Conservation (phyloP, 2,329 filamentous ascomycete species). For the Xylaria multiplex region DNA sequence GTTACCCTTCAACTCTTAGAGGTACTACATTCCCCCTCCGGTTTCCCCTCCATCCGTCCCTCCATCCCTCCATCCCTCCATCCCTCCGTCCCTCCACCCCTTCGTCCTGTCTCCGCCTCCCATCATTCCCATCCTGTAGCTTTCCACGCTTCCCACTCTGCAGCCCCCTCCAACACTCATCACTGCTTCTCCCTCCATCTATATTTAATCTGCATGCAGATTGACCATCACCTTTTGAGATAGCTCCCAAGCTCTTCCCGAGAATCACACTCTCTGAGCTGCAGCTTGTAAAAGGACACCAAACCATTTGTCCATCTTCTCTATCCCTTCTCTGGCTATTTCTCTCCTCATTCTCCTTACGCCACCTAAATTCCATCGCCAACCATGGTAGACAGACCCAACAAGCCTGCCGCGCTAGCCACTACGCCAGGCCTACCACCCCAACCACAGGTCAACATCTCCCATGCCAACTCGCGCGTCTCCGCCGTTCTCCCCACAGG, state of each 20-base stretch:
- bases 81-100: neutral
- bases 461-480: constrained; percentile 76
- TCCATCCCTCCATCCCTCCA: too few relatives aligned
- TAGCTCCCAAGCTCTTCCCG: constrained; percentile 1
- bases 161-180: too few relatives aligned
- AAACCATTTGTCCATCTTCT: neutral
- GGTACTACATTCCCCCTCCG: neutral
- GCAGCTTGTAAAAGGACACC: neutral
- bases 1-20: neutral
- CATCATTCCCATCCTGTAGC: constrained; percentile 1
- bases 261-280: neutral
- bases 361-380: neutral
- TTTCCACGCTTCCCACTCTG: neutral
- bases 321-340: neutral
- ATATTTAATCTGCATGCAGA: neutral
- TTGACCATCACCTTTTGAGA: neutral
- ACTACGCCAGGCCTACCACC: constrained; percentile 78
- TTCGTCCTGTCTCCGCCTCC: neutral
- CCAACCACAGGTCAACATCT: constrained; percentile 78
- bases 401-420: constrained; percentile 82
- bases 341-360: neutral
- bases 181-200: neutral
- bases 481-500: constrained; percentile 85
- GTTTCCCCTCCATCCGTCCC: constrained; percentile 4
- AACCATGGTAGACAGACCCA: constrained; percentile 81